Evolutionary conservation across 179 eudicot species (phyloP).

Genomic region (Camellia oleifera): DNA sequence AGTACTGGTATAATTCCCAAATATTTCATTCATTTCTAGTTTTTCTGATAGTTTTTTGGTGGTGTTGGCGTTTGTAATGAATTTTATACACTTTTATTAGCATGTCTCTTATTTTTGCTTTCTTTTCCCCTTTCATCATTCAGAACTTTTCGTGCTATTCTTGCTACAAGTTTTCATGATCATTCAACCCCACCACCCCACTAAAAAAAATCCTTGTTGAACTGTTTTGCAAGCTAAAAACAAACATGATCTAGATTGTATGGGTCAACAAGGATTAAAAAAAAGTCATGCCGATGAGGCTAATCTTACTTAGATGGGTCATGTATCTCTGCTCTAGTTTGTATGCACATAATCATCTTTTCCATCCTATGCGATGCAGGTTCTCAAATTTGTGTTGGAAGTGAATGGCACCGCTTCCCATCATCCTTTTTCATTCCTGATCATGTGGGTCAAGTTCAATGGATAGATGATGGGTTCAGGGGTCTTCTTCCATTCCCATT

Average conservation of each 20-base stretch:
- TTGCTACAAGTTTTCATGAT: too few relatives aligned
- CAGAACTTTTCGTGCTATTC: background rate
- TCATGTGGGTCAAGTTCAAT: conserved; percentile 70
- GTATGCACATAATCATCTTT: background rate
- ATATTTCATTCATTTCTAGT: background rate
- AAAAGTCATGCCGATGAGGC: background rate
- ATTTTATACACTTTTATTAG: too few relatives aligned
- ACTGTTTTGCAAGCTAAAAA: background rate
- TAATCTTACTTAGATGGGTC: background rate
- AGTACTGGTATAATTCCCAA: background rate
- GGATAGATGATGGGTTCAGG: conserved; percentile 96
- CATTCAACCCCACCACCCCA: too few relatives aligned
- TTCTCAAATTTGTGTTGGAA: conserved; percentile 88
- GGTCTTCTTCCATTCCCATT: conserved; percentile 97
- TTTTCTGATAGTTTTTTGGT: background rate
- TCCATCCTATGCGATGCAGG: conserved; percentile 36
- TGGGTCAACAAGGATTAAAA: background rate
- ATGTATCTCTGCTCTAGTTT: background rate
- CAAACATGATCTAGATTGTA: background rate
- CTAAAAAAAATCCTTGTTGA: too few relatives aligned
- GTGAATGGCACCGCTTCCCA: conserved; percentile 98
- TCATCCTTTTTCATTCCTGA: conserved; percentile 95
- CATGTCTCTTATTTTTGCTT: too few relatives aligned
- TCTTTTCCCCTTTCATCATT: too few relatives aligned
- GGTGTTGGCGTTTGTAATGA: background rate